Percentiles rank a stretch among this genome's conserved stretches.
Conservation (phyloP, 805 yeast species). For the Saturnispora diversa region DNA sequence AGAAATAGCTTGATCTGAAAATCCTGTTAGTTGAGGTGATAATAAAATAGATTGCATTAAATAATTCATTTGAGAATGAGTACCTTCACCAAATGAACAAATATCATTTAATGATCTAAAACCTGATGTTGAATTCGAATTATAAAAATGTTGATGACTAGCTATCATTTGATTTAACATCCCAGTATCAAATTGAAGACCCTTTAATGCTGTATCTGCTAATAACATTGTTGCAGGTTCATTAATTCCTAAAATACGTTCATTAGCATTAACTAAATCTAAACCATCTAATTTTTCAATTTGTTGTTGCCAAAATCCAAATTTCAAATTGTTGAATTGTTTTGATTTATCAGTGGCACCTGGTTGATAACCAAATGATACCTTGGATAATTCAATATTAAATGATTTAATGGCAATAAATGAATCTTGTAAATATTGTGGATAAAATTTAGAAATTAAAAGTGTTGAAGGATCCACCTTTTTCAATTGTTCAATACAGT, state of each 20-base stretch:
- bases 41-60: conserved; percentile 50
- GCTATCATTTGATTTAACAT: conserved; percentile 53
- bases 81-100: conserved; percentile 75
- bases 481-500: conserved; percentile 39
- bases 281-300: conserved; percentile 38
- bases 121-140: conserved; percentile 38
- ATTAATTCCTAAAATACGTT: conserved; percentile 25
- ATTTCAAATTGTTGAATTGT: conserved; percentile 43
- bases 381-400: conserved; percentile 45
- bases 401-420: conserved; percentile 59
- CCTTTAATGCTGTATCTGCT: conserved; percentile 42
- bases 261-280: conserved; percentile 22
- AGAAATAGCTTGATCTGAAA: conserved; percentile 32
- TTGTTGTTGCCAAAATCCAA: conserved; percentile 68
- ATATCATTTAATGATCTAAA: conserved; percentile 42
- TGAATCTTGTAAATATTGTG: conserved; percentile 52
- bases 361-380: conserved; percentile 24
- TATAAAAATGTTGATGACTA: conserved; percentile 47
- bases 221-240: conserved; percentile 62
- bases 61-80: conserved; percentile 66
- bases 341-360: conserved; percentile 28
- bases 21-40: conserved; percentile 52
- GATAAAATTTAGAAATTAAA: conserved; percentile 60
- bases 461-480: conserved; percentile 55
- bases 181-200: conserved; percentile 42